phyloP scores from a whole-genome alignment of 2,329 filamentous ascomycete genomes.

The Clonostachys chloroleuca region DNA sequence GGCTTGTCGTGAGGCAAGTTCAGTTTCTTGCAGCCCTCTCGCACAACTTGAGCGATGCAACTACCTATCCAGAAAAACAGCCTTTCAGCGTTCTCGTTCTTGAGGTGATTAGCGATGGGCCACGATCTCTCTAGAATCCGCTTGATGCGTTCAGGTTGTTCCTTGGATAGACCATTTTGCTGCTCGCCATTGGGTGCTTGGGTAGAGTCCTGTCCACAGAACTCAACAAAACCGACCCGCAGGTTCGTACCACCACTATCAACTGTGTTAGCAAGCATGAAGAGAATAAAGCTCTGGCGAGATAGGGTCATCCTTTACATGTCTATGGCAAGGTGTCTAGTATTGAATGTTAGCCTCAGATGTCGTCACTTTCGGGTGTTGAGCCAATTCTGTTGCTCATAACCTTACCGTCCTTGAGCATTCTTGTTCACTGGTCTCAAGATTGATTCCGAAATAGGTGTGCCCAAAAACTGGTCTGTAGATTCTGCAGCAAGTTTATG shows the following conservation, averaged over 20 bases:
- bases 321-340: constrained; percentile 58
- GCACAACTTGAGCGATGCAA: constrained; percentile 70
- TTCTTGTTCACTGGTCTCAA: constrained; percentile 38
- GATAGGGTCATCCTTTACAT: constrained; percentile 42
- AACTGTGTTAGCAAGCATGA: too few species aligned
- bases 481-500: constrained; percentile 45
- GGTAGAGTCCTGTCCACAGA: constrained; percentile 32
- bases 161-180: constrained; percentile 7
- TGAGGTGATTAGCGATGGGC: constrained; percentile 70
- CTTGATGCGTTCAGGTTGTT: constrained; percentile 32
- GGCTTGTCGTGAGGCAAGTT: constrained; percentile 34
- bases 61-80: constrained; percentile 79
- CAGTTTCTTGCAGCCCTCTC: constrained; percentile 43
- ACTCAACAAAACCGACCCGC: constrained; percentile 62
- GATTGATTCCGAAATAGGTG: constrained; percentile 57
- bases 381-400: constrained; percentile 4
- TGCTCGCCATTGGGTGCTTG: neutral
- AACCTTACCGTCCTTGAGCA: constrained; percentile 42
- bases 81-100: constrained; percentile 68
- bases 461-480: constrained; percentile 52
- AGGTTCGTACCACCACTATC: constrained; percentile 63
- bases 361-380: neutral
- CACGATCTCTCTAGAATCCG: constrained; percentile 65
- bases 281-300: neutral
- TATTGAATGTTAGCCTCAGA: constrained; percentile 1